These are phyloP conservation scores for Botrytis medusae DNA, from an alignment of 2,329 filamentous ascomycete species.

Conservation along the genomic window DNA sequence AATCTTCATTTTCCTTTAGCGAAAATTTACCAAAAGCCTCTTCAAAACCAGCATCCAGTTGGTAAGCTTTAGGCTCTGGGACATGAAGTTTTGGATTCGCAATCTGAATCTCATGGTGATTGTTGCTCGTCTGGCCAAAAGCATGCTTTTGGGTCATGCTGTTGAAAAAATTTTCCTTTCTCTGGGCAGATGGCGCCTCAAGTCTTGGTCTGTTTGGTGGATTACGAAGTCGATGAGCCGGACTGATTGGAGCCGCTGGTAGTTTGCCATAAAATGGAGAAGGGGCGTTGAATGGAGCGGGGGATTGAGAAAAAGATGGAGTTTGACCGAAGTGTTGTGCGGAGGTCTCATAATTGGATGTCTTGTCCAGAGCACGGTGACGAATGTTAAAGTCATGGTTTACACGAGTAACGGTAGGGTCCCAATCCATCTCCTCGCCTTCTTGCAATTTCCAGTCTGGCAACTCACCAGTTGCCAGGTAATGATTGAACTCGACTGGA, in stretches of 20 bases:
- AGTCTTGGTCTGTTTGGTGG: constrained; percentile 58
- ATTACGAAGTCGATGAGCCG: constrained; percentile 61
- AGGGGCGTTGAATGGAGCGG: constrained; percentile 16
- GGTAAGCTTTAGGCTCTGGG: neutral
- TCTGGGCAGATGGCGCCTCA: constrained; percentile 47
- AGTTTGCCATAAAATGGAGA: constrained; percentile 68
- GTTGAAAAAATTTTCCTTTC: constrained; percentile 53
- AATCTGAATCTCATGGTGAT: constrained; percentile 45
- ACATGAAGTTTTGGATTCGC: constrained; percentile 44
- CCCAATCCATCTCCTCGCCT: constrained; percentile 71
- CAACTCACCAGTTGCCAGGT: constrained; percentile 22
- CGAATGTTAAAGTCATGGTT: constrained; percentile 42
- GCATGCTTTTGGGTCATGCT: constrained; percentile 25
- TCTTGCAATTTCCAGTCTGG: constrained; percentile 6
- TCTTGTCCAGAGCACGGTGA: constrained; percentile 55
- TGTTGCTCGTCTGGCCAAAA: neutral
- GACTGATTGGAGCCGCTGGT: constrained; percentile 66
- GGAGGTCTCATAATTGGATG: constrained; percentile 42
- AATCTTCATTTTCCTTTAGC: neutral
- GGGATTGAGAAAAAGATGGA: neutral
- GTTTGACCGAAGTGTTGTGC: constrained; percentile 37
- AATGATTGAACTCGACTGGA: constrained; percentile 21
- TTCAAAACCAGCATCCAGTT: constrained; percentile 1
- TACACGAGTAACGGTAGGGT: constrained; percentile 34
- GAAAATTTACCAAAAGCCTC: constrained; percentile 11